phyloP scores from a whole-genome alignment of 345 rosid genomes.

The Murraya koenigii region DNA sequence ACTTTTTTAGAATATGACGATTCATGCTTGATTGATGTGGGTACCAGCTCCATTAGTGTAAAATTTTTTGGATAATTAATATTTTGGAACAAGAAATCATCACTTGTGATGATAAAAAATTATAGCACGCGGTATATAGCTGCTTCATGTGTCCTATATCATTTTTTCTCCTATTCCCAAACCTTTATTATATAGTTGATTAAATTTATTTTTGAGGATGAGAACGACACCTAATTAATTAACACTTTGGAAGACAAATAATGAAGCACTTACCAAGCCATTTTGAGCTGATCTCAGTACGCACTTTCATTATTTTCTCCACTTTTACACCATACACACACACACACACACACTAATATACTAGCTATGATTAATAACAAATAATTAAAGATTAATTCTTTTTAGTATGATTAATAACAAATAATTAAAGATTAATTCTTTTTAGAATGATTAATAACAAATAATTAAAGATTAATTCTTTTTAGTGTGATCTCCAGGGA shows the following conservation, averaged over 20 bases:
- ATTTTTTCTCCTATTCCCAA: background rate
- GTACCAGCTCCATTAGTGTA: background rate
- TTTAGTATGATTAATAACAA: background rate
- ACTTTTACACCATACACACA: background rate
- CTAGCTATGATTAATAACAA: too few species aligned
- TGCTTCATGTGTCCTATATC: background rate
- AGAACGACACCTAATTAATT: constrained; percentile 3
- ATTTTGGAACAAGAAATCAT: too few species aligned
- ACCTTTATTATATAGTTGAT: background rate
- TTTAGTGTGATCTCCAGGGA: background rate
- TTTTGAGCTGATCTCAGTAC: constrained; percentile 10
- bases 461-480: too few species aligned
- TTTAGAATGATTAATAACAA: too few species aligned
- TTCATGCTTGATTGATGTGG: background rate
- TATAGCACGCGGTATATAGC: background rate
- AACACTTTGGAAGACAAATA: constrained; percentile 10
- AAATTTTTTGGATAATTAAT: too few species aligned
- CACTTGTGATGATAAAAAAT: too few species aligned
- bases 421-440: too few species aligned
- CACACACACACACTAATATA: too few species aligned
- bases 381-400: too few species aligned
- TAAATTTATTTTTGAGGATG: background rate
- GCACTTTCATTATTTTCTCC: constrained; percentile 6
- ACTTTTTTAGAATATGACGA: background rate
- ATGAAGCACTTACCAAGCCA: constrained; percentile 6